Conservation (phyloP, 331 rosid genomes). For the Rosa hybrid region DNA sequence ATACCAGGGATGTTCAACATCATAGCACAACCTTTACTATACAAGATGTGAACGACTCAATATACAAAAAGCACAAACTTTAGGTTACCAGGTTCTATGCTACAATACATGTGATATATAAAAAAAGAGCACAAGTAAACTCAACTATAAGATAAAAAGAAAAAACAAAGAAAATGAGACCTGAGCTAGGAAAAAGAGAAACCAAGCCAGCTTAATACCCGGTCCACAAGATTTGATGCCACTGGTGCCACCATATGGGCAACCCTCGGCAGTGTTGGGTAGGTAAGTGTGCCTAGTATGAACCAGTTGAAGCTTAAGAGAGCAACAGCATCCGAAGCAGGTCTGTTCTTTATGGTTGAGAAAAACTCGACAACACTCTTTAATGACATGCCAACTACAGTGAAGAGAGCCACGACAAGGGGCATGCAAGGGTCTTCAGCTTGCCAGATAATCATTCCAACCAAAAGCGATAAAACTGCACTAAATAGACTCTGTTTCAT, state of each 20-base stretch:
- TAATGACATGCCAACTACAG: slow-evolving; percentile 76
- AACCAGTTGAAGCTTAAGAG: slow-evolving; percentile 87
- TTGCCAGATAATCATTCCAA: slow-evolving; percentile 67
- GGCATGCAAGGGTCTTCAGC: slow-evolving; percentile 83
- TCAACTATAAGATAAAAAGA: no score
- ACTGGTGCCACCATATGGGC: slow-evolving; percentile 43
- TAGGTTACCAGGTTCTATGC: not conserved
- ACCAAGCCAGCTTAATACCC: slow-evolving; percentile 33
- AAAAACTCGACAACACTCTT: slow-evolving; percentile 74
- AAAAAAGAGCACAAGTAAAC: not conserved
- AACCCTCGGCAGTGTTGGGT: slow-evolving; percentile 70
- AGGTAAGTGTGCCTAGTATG: slow-evolving; percentile 72
- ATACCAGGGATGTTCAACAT: not conserved
- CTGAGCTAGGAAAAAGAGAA: slow-evolving; percentile 25
- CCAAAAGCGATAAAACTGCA: slow-evolving; percentile 60
- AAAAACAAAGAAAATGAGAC: not conserved
- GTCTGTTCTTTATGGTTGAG: slow-evolving; percentile 57
- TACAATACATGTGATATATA: not conserved
- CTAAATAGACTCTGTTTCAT: slow-evolving; percentile 69
- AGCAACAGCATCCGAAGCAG: slow-evolving; percentile 74
- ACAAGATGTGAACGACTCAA: not conserved
- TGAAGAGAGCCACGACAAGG: slow-evolving; percentile 72
- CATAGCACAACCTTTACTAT: not conserved
- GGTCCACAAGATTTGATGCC: slow-evolving; percentile 25
- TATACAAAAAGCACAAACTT: slow-evolving; percentile 1